Evolutionary conservation across 2,329 filamentous ascomycete species (phyloP).

Genomic region (Talaromyces atroroseus): DNA sequence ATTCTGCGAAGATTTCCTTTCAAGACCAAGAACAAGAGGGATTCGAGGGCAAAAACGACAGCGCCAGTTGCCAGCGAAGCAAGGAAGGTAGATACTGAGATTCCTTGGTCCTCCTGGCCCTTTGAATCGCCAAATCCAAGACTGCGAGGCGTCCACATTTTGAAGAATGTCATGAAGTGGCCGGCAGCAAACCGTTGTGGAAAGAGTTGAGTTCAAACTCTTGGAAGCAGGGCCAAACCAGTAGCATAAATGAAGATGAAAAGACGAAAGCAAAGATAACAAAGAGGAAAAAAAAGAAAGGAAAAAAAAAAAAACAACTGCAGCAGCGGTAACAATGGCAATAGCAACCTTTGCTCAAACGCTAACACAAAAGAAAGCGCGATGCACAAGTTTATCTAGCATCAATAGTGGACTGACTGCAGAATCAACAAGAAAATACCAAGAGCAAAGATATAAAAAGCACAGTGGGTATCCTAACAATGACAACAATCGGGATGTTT

Average conservation of each 20-base stretch:
- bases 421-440: not conserved
- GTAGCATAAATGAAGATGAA: not conserved
- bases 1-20: conserved; percentile 75
- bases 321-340: too few relatives aligned
- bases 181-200: not conserved
- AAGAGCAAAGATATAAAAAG: not conserved
- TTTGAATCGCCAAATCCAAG: conserved; percentile 32
- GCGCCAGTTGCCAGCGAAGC: conserved; percentile 60
- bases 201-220: conserved; percentile 6
- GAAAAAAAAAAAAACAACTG: too few relatives aligned
- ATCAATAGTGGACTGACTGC: not conserved
- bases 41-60: conserved; percentile 56
- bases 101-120: conserved; percentile 30
- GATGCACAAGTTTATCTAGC: not conserved
- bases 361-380: not conserved
- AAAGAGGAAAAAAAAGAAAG: not conserved
- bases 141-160: conserved; percentile 22
- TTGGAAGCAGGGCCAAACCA: not conserved
- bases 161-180: not conserved
- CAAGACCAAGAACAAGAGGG: conserved; percentile 68
- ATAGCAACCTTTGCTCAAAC: not conserved
- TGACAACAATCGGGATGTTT: not conserved
- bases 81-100: conserved; percentile 50
- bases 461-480: not conserved
- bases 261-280: conserved; percentile 8